Base-by-base conservation (phyloP, 176 grass and related monocot genomes). In the Bolboschoenus planiculmis region DNA sequence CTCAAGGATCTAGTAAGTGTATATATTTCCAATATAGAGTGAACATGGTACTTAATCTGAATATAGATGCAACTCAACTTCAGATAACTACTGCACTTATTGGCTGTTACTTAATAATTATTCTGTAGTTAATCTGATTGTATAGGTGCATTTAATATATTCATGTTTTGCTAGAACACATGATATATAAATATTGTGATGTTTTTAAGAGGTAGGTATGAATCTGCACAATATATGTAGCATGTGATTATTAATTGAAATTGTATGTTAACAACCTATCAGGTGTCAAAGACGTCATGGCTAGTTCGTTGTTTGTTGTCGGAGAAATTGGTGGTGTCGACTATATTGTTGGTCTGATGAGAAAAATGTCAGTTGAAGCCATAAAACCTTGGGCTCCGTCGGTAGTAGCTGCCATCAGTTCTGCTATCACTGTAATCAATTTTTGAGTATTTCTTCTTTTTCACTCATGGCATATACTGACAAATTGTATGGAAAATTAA, bases 241-340 rank as follows among this genome's bases (percentile, higher is more conserved):
- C 8, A 64, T 64, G n/a, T 30, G n/a, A 35, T 14, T 30, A 30
- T 14, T 14, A 34, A 18, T 70, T 31, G 3, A 37, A 14, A 6
- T 70, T 70, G 3, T 11, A 37, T n/a, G 29, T 70, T 70, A 16
- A 36, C 31, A 20, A 36, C 29, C 16, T 40, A 13, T n/a, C 75
- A 79, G 75, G 27, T 79, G 34, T 44, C 0, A 53, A n/a, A 6
- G 75, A 2, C 33, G 50, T 81, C 50, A 60, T 81, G 78, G n/a
- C 42, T 5, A 60, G 50, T 27, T 81, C 78, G 5, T 30, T 81
- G 24, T 81, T 81, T n/a, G 16, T 81, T 30, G n/a, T 81, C 20
- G 78, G 78, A 81, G 78, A 81, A 55, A 60, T 81, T 59, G 78
- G 78, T 2, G 27, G 42, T 15, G 36, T 55, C 7, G 78, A 81